These are phyloP conservation scores for Penicillium sp. DNA, from an alignment of 2,329 filamentous ascomycete genomes.

Conservation along the genomic window DNA sequence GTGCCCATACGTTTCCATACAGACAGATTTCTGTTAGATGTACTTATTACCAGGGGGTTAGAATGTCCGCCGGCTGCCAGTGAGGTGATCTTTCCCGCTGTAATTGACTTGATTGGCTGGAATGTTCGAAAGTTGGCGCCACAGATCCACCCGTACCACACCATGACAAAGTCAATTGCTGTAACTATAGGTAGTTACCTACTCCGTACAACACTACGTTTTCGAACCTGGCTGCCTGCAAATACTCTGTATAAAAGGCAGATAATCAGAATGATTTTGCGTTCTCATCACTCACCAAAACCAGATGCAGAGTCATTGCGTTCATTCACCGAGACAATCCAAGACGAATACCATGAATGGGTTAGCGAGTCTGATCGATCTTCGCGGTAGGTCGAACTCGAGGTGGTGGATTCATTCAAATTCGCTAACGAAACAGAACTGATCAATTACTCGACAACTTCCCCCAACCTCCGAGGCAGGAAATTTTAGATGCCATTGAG, in stretches of 20 bases:
- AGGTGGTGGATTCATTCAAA: not conserved
- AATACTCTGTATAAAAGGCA: not conserved
- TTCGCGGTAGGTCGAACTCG: slow-evolving; percentile 9
- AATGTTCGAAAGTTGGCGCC: not conserved
- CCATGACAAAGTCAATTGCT: not conserved
- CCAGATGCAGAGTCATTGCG: slow-evolving; percentile 21
- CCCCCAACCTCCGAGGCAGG: slow-evolving; percentile 23
- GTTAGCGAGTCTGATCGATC: slow-evolving; percentile 18
- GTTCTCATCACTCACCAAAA: not conserved
- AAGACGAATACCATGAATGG: slow-evolving; percentile 28
- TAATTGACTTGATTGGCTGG: not conserved
- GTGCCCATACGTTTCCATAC: too few relatives aligned
- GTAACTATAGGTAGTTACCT: too few relatives aligned
- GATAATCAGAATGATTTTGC: fast-evolving
- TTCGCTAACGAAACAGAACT: slow-evolving; percentile 6
- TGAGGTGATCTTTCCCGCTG: not conserved
- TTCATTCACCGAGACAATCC: slow-evolving; percentile 17
- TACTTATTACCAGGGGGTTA: too few relatives aligned
- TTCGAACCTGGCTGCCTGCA: not conserved
- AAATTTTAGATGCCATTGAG: slow-evolving; percentile 16
- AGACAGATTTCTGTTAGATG: too few relatives aligned
- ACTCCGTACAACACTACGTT: not conserved
- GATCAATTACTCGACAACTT: slow-evolving; percentile 26
- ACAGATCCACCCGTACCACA: not conserved
- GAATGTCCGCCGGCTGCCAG: not conserved